phyloP scores from a whole-genome alignment of 768 basidiomycete genomes.

The Trametes elegans region DNA sequence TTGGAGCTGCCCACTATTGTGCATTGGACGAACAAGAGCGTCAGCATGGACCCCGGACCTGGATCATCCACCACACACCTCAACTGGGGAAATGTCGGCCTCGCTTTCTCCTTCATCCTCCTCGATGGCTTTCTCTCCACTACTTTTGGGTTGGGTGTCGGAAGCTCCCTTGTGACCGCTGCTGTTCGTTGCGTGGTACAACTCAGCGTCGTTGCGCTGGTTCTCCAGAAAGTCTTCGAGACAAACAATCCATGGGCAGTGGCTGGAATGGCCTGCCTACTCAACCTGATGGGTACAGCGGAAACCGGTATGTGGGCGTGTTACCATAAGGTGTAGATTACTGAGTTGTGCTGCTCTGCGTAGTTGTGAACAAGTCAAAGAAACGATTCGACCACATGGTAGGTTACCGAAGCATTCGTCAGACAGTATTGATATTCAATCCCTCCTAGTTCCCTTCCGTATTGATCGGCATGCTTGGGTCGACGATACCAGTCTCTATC shows the following conservation, averaged over 20 bases:
- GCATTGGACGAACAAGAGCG: neutral
- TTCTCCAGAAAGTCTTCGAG: constrained; percentile 74
- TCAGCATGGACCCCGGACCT: constrained; percentile 22
- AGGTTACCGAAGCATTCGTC: too few species aligned
- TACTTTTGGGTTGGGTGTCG: constrained; percentile 65
- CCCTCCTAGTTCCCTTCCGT: constrained; percentile 60
- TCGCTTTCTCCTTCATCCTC: constrained; percentile 73
- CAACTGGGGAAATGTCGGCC: constrained; percentile 70
- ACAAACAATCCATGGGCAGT: constrained; percentile 75
- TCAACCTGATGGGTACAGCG: constrained; percentile 75
- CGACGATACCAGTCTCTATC: constrained; percentile 77
- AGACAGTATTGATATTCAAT: too few species aligned
- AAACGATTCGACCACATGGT: constrained; percentile 76
- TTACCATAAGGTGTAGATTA: neutral
- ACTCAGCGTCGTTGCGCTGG: constrained; percentile 66
- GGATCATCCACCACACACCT: constrained; percentile 34
- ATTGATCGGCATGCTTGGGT: constrained; percentile 65
- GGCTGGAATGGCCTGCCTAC: constrained; percentile 67
- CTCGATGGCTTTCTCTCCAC: constrained; percentile 69
- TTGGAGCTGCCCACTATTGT: neutral
- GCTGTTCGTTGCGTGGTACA: constrained; percentile 76
- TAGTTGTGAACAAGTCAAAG: constrained; percentile 79
- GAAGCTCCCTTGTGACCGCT: constrained; percentile 62
- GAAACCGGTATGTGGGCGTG: constrained; percentile 59
- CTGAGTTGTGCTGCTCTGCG: neutral